Conservation (phyloP, 23 red algal genomes). For the Gracilaria gracilis region DNA sequence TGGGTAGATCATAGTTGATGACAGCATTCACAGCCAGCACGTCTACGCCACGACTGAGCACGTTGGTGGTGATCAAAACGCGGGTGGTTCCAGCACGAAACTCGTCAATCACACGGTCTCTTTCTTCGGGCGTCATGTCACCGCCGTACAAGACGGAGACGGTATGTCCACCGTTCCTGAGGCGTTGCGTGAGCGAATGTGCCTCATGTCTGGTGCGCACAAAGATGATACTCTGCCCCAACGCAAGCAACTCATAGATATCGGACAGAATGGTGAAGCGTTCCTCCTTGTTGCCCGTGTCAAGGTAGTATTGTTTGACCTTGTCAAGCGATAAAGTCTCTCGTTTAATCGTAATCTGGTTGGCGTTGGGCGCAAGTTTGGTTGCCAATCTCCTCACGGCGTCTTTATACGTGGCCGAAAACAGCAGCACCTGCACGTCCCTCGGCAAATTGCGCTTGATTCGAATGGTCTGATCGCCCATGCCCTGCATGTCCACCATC, state of each 20-base stretch:
- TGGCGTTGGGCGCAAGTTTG: slow-evolving; percentile 83
- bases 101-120: slow-evolving; percentile 93
- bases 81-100: slow-evolving; percentile 90
- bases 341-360: slow-evolving; percentile 93
- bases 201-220: slow-evolving; percentile 77
- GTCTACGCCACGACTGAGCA: slow-evolving; percentile 95
- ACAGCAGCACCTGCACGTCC: slow-evolving; percentile 88
- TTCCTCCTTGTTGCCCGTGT: slow-evolving; percentile 73
- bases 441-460: slow-evolving; percentile 79
- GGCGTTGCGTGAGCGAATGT: slow-evolving; percentile 53
- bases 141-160: slow-evolving; percentile 92
- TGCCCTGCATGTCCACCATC: slow-evolving; percentile 95
- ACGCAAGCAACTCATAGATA: slow-evolving; percentile 82
- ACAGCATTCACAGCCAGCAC: slow-evolving; percentile 87
- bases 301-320: slow-evolving; percentile 91
- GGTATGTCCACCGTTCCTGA: slow-evolving; percentile 88
- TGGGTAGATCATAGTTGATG: slow-evolving; percentile 98
- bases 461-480: slow-evolving; percentile 97
- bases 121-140: slow-evolving; percentile 93
- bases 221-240: slow-evolving; percentile 97
- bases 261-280: slow-evolving; percentile 86
- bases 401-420: slow-evolving; percentile 93
- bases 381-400: slow-evolving; percentile 80
- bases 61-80: slow-evolving; percentile 89
- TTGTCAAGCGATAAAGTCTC: slow-evolving; percentile 89